phyloP scores from a whole-genome alignment of 805 yeast genomes.

The Candida suzukii region DNA sequence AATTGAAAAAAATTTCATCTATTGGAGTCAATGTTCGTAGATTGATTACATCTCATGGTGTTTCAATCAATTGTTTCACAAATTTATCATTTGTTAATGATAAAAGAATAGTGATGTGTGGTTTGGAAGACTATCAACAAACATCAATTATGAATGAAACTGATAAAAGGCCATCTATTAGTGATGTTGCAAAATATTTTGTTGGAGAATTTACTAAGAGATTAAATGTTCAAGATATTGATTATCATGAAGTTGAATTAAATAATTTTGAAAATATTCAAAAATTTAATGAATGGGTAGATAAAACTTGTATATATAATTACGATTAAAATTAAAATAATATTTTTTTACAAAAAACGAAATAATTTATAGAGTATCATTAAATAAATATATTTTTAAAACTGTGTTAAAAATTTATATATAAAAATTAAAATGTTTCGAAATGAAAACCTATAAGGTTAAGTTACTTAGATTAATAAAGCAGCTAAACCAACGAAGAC shows the following conservation, averaged over 20 bases:
- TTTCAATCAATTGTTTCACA: constrained; percentile 72
- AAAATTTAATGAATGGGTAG: neutral
- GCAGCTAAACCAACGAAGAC: constrained; percentile 12
- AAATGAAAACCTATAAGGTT: neutral
- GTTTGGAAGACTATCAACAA: constrained; percentile 57
- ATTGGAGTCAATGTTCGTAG: constrained; percentile 85
- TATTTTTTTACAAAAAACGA: no score
- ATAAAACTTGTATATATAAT: constrained; percentile 2
- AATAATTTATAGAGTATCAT: no score
- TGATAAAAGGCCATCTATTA: constrained; percentile 8
- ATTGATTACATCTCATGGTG: constrained; percentile 82
- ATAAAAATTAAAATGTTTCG: neutral
- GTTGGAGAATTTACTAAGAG: constrained; percentile 35
- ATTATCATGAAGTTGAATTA: constrained; percentile 1
- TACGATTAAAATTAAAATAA: no score
- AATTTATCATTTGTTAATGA: constrained; percentile 65
- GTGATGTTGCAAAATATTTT: constrained; percentile 35
- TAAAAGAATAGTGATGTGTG: constrained; percentile 71
- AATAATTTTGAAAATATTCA: neutral
- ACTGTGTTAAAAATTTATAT: neutral
- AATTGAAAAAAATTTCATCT: constrained; percentile 66
- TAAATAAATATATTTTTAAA: neutral
- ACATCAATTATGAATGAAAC: constrained; percentile 37
- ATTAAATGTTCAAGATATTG: constrained; percentile 21
- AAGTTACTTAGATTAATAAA: constrained; percentile 7